phyloP scores from a whole-genome alignment of 2,329 filamentous ascomycete species.

The Anthostomella pinea region DNA sequence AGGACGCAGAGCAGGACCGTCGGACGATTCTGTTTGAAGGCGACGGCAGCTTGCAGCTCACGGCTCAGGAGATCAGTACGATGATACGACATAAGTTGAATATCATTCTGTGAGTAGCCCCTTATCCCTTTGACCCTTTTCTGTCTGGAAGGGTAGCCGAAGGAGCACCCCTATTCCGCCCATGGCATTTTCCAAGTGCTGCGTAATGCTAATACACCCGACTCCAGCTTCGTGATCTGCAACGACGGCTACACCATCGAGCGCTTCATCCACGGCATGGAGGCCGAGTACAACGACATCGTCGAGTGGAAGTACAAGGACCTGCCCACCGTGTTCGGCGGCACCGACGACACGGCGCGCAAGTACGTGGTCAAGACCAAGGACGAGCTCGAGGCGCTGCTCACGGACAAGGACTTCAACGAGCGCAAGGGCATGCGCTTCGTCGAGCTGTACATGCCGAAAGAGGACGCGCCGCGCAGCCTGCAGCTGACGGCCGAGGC shows the following conservation, averaged over 20 bases:
- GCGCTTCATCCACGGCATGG: conserved; percentile 80
- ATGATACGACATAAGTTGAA: conserved; percentile 74
- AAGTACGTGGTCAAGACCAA: conserved; percentile 69
- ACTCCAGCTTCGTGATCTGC: conserved; percentile 71
- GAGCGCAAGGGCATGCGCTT: conserved; percentile 58
- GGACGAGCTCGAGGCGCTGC: conserved; percentile 63
- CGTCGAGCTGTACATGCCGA: conserved; percentile 79
- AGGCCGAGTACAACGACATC: conserved; percentile 79
- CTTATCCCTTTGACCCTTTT: neutral
- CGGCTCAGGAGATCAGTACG: conserved; percentile 78
- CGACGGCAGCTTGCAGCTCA: conserved; percentile 83
- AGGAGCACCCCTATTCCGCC: neutral
- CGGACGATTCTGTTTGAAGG: conserved; percentile 85
- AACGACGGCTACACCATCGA: conserved; percentile 91
- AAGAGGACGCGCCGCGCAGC: conserved; percentile 70
- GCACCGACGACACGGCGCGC: conserved; percentile 49
- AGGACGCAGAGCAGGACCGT: conserved; percentile 54
- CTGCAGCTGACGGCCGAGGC: conserved; percentile 69
- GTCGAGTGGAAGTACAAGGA: conserved; percentile 70
- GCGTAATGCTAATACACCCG: neutral
- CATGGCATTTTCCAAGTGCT: neutral
- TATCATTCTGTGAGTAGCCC: conserved; percentile 65
- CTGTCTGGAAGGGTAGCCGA: too few species aligned
- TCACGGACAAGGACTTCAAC: conserved; percentile 63
- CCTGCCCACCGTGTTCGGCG: conserved; percentile 66